Conservation (phyloP, 805 yeast genomes). For the Candida dajiaensis region DNA sequence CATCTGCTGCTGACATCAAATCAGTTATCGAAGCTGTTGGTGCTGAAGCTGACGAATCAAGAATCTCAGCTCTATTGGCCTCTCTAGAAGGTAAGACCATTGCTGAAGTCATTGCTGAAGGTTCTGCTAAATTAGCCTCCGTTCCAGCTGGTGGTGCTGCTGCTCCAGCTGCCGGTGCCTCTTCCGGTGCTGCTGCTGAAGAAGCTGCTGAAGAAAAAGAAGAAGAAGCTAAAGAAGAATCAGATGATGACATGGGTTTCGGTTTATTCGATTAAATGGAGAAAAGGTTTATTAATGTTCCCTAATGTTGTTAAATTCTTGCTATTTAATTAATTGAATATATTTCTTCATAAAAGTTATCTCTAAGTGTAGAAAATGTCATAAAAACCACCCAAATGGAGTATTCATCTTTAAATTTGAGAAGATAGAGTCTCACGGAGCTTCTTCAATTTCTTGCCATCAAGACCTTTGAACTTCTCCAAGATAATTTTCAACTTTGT, state of each 20-base stretch:
- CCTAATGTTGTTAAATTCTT: not conserved
- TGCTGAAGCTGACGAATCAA: constrained; percentile 74
- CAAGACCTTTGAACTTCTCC: constrained; percentile 17
- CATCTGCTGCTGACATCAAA: constrained; percentile 74
- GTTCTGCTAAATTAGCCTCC: constrained; percentile 74
- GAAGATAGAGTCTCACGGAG: constrained; percentile 1
- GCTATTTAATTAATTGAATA: not conserved
- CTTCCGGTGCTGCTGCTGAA: constrained; percentile 48
- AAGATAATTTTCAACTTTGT: constrained; percentile 13
- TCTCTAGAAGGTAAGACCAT: constrained; percentile 74
- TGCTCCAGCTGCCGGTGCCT: constrained; percentile 51
- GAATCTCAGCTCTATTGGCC: constrained; percentile 61
- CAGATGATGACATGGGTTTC: constrained; percentile 72
- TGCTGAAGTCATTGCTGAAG: constrained; percentile 71
- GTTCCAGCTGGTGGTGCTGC: constrained; percentile 84
- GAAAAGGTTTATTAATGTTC: not conserved
- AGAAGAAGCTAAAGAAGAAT: constrained; percentile 42
- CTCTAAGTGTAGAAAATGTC: too few species aligned
- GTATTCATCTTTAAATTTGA: not conserved
- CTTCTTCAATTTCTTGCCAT: constrained; percentile 7
- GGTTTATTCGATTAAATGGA: constrained; percentile 57
- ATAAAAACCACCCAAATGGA: too few species aligned
- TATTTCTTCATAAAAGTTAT: not conserved
- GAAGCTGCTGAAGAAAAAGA: constrained; percentile 43
- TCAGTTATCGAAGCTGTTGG: constrained; percentile 69